These are phyloP conservation scores for Ambispora gerdemannii DNA, from an alignment of 192 early-diverging fungal genomes.

Conservation along the genomic window DNA sequence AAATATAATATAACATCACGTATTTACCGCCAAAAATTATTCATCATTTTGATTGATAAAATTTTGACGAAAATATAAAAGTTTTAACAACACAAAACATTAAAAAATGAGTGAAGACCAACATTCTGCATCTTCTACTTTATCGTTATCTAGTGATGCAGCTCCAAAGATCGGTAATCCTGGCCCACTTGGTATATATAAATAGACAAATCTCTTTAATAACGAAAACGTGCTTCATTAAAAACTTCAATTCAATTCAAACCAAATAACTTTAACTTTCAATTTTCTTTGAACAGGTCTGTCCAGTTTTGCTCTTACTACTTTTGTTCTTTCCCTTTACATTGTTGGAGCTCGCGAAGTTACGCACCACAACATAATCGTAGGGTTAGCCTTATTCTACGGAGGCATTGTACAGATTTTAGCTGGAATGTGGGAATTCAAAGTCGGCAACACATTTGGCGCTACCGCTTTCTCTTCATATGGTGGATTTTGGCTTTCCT, in stretches of 20 bases:
- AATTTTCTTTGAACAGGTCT: conserved; percentile 34
- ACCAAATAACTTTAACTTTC: not conserved
- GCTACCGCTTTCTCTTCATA: conserved; percentile 75
- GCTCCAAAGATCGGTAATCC: conserved; percentile 61
- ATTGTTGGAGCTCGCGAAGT: conserved; percentile 64
- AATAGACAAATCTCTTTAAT: not conserved
- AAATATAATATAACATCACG: too few relatives aligned
- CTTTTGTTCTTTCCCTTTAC: conserved; percentile 66
- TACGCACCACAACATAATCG: conserved; percentile 50
- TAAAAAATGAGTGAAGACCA: too few relatives aligned
- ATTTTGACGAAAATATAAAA: too few relatives aligned
- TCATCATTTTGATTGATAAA: too few relatives aligned
- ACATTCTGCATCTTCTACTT: too few relatives aligned
- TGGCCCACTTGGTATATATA: conserved; percentile 48
- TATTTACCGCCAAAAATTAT: too few relatives aligned
- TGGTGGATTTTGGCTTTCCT: conserved; percentile 67
- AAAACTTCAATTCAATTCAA: not conserved
- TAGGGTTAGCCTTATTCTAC: conserved; percentile 69
- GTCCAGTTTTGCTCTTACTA: conserved; percentile 60
- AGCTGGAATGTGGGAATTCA: conserved; percentile 85
- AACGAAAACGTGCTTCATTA: too few relatives aligned
- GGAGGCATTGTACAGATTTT: conserved; percentile 72
- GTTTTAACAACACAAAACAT: too few relatives aligned
- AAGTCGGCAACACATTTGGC: conserved; percentile 74
- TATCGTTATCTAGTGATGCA: too few relatives aligned